Evolutionary conservation across 345 rosid genomes (phyloP), one percentile per base, ranked within the genome.

Genomic region (Camelina hispida): DNA sequence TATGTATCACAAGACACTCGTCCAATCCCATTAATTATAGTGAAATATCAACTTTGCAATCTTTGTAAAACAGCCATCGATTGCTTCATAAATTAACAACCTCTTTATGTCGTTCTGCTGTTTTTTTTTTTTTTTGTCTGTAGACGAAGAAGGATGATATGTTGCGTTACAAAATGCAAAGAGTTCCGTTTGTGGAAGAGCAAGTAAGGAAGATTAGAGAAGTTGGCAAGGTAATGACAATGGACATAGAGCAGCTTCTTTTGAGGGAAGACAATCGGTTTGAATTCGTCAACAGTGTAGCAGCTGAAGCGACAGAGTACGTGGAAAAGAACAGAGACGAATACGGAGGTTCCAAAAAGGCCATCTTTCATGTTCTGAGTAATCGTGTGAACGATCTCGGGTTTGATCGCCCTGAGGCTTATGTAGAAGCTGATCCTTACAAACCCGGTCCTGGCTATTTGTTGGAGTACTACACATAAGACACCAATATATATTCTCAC

Each of bases 141-240:
- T 83, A 91, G 96, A 79, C 88, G 1, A 93, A 84, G 84, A 84
- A 86, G 78, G 98, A 93, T 65, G 96, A 89, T 54, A 79, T 88
- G 88, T 61, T 82, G 83, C 79, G 79, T 52, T 85, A 83, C 79
- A 81, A 82, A 43, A 2, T 86, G 85, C 87, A 83, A 47, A 80
- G 98, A 77, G 78, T 85, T 55, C 96, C 97, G 7, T 91, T 91
- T 85, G 83, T 94, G 12, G 97, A 94, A 86, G 98, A 91, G 84
- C 93, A 87, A 58, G 90, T 81, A 66, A 83, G 97, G 87, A 86
- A 84, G 81, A 71, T 94, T 11, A 73, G 46, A 70, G 97, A 94
- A 60, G 83, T 78, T 10, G 93, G 91, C 14, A 83, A 87, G 82
- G 81, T 85, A 0, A 34, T 88, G 83, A 76, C 91, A 0, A 83